Conservation (phyloP, 2,329 filamentous ascomycete genomes). For the Curvularia sp. region DNA sequence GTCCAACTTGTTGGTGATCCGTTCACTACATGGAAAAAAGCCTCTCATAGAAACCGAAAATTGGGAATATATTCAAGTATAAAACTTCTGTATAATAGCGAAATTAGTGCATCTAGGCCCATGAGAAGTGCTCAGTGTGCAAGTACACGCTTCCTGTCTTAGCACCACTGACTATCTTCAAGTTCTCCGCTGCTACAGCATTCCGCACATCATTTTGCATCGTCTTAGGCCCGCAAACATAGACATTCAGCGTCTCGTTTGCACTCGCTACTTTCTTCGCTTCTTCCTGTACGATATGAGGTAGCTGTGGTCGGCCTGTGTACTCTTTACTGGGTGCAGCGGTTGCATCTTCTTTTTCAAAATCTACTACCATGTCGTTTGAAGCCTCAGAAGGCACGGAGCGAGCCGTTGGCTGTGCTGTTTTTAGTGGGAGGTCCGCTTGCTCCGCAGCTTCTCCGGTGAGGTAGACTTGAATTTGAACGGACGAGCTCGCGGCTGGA, state of each 20-base stretch:
- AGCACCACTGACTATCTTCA: slow-evolving; percentile 43
- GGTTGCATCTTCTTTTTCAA: background rate
- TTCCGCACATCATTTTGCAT: slow-evolving; percentile 59
- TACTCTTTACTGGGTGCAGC: slow-evolving; percentile 27
- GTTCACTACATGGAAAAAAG: background rate
- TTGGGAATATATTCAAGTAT: background rate
- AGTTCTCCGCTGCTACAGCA: slow-evolving; percentile 55
- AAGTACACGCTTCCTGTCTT: slow-evolving; percentile 52
- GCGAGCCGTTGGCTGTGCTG: background rate
- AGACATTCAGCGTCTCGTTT: slow-evolving; percentile 42
- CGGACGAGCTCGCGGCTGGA: slow-evolving; percentile 14
- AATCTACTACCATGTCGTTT: slow-evolving; percentile 1
- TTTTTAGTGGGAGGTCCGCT: background rate
- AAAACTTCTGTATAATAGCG: background rate
- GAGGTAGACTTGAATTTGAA: slow-evolving; percentile 35
- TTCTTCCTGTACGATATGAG: slow-evolving; percentile 35
- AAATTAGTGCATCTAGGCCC: slow-evolving; percentile 8
- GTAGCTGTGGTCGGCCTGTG: slow-evolving; percentile 47
- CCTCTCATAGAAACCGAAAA: background rate
- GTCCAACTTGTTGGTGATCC: background rate
- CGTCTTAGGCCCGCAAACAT: slow-evolving; percentile 54
- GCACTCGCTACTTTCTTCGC: slow-evolving; percentile 22
- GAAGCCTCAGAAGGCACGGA: background rate
- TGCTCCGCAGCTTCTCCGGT: slow-evolving; percentile 33
- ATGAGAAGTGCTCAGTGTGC: slow-evolving; percentile 57